Conservation (phyloP, 1,284 basidiomycete species). For the Heterobasidion annosum region DNA sequence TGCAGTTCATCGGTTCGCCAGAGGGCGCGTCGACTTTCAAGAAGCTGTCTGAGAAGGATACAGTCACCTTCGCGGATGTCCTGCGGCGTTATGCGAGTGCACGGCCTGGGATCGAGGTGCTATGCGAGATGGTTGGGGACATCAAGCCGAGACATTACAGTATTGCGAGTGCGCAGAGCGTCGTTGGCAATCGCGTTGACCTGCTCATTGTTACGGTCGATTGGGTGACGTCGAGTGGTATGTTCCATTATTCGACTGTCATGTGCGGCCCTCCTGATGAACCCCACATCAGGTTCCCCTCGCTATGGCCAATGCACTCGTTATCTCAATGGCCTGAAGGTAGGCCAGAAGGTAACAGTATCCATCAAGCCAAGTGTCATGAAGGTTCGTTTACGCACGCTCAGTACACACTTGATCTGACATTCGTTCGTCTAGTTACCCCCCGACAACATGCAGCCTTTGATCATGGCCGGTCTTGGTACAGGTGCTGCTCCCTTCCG, state of each 20-base stretch:
- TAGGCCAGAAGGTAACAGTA: slow-evolving; percentile 92
- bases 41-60: slow-evolving; percentile 92
- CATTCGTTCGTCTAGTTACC: slow-evolving; percentile 50
- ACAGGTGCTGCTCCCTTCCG: slow-evolving; percentile 98
- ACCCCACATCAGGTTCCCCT: slow-evolving; percentile 43
- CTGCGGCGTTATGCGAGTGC: slow-evolving; percentile 78
- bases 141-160: slow-evolving; percentile 98
- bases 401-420: not conserved
- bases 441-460: slow-evolving; percentile 75
- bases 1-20: slow-evolving; percentile 90
- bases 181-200: slow-evolving; percentile 92
- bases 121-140: slow-evolving; percentile 87
- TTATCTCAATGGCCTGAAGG: slow-evolving; percentile 78
- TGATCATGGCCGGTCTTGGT: slow-evolving; percentile 98
- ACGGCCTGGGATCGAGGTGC: slow-evolving; percentile 67
- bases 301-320: slow-evolving; percentile 96
- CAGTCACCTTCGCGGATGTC: slow-evolving; percentile 90
- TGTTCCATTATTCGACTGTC: slow-evolving; percentile 16
- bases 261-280: slow-evolving; percentile 7
- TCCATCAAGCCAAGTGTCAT: slow-evolving; percentile 99
- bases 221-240: slow-evolving; percentile 83
- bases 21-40: slow-evolving; percentile 93
- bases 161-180: slow-evolving; percentile 92
- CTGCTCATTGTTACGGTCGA: slow-evolving; percentile 95
- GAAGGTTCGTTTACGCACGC: slow-evolving; percentile 56